Evolutionary conservation across 441 rosid genomes (phyloP).

Genomic region (Mallotus repandus): DNA sequence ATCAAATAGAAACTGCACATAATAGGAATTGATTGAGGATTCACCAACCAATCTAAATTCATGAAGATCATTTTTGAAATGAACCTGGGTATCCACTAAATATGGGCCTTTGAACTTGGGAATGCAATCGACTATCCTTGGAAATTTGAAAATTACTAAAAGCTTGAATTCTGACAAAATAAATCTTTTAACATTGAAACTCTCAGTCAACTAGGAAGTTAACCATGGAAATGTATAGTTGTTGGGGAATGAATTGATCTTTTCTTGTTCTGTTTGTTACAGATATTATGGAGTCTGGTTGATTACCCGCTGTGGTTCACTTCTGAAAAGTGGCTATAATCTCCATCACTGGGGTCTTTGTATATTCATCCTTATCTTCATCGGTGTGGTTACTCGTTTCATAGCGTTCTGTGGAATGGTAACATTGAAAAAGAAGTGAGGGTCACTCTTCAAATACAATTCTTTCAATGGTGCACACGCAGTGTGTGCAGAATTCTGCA

Average conservation of each 20-base stretch:
- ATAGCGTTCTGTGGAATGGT: conserved; percentile 71
- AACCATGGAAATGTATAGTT: not conserved
- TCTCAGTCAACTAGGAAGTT: not conserved
- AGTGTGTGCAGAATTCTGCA: not conserved
- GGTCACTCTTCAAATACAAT: conserved; percentile 1
- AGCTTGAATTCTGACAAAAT: not conserved
- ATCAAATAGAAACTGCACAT: not conserved
- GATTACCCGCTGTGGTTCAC: conserved; percentile 77
- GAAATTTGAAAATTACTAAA: not conserved
- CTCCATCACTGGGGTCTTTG: conserved; percentile 63
- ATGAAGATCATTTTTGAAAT: not conserved
- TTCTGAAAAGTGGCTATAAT: conserved; percentile 54
- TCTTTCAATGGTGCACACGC: conserved; percentile 8
- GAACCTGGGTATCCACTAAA: not conserved
- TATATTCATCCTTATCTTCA: conserved; percentile 49
- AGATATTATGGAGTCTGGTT: conserved; percentile 95
- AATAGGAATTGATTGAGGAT: too few species aligned
- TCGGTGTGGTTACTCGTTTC: conserved; percentile 48
- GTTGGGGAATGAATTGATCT: not conserved
- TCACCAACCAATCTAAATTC: not conserved
- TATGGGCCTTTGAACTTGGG: not conserved
- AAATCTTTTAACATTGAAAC: not conserved
- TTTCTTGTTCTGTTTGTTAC: conserved; percentile 17
- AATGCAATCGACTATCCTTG: not conserved
- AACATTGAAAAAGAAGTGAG: conserved; percentile 62